Evolutionary conservation across 768 basidiomycete species (phyloP).

Genomic region (Strobilomyces confusus): DNA sequence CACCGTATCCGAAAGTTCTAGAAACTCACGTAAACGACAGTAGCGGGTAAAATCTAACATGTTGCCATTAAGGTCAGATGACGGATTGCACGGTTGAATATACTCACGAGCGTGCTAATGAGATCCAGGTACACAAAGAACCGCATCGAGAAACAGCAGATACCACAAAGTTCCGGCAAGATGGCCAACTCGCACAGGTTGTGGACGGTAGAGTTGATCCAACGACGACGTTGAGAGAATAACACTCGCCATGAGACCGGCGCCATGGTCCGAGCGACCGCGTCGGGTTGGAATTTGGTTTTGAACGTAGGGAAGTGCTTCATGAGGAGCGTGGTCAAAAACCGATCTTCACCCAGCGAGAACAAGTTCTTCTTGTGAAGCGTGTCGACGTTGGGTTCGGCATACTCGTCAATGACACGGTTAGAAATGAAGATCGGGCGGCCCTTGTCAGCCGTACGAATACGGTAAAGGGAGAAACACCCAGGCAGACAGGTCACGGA

Average conservation of each 20-base stretch:
- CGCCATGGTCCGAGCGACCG: constrained; percentile 58
- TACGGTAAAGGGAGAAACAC: constrained; percentile 68
- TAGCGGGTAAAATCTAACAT: constrained; percentile 52
- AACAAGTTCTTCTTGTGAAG: constrained; percentile 71
- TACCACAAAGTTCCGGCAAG: constrained; percentile 60
- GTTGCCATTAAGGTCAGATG: constrained; percentile 5
- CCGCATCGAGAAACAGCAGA: constrained; percentile 74
- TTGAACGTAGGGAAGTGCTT: constrained; percentile 69
- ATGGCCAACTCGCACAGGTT: constrained; percentile 63
- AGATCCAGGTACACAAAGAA: constrained; percentile 69
- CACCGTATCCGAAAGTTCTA: not conserved
- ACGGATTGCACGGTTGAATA: not conserved
- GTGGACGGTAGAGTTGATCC: constrained; percentile 73
- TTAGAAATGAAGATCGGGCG: constrained; percentile 70
- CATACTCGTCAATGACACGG: constrained; percentile 66
- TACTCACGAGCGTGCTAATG: constrained; percentile 52
- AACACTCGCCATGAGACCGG: constrained; percentile 60
- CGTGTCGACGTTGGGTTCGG: constrained; percentile 62
- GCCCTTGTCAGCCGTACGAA: constrained; percentile 69
- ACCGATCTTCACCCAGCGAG: constrained; percentile 69
- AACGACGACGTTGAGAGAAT: constrained; percentile 64
- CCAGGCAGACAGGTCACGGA: constrained; percentile 73
- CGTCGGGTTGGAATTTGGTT: constrained; percentile 66
- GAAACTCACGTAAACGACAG: constrained; percentile 53
- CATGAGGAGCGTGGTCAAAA: constrained; percentile 62